Base-by-base conservation (phyloP, 2,329 filamentous ascomycete species). In the Metarhizium rileyi region DNA sequence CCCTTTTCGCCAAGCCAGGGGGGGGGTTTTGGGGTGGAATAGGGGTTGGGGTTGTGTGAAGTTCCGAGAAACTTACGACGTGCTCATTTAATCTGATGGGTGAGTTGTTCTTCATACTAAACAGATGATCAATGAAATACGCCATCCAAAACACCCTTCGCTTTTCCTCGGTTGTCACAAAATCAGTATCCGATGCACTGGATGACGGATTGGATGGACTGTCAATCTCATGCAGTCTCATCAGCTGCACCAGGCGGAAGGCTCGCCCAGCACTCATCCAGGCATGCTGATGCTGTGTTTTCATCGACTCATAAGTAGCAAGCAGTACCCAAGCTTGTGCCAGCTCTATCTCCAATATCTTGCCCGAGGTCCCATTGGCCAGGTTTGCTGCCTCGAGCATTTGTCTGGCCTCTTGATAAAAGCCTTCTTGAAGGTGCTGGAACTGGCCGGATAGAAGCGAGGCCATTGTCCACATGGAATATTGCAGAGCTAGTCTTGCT, bases 91-190 rank as follows among this genome's bases (percentile, higher is more conserved):
- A 47, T 1, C 62, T 63, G 25, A 64, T 54, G 5, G 64, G 62
- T 44, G 59, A 55, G 4, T 58, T 57, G 35, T 61, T 61, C 14
- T 59, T 57, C 5, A 66, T 58, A 45, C 62, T 62, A n/a, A 62
- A 55, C 33, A 68, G 63, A 1, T 61, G 63, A 54, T 70, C 67
- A 16, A 70, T 51, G 12, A 57, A 59, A 48, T 66, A 69, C 0
- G 66, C 67, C 60, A 69, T 61, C 67, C 67, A 70, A 52, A 69
- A 70, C 0, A 62, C 63, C n/a, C 67, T 52, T 14, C 67, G 51
- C 40, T 58, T 61, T 50, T 67, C 61, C 51, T 70, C 67, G 8
- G 58, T 53, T n/a, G 62, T 59, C 9, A 61, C 56, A 52, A 56
- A 63, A n/a, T 58, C 20, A n/a, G 16, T 14, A 8, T 48, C 47